A percentile compares a stretch with the other conserved stretches of the same genome.
phyloP scores from a whole-genome alignment of 495 filamentous ascomycete genomes.

The Aspergillus saccharolyticus region DNA sequence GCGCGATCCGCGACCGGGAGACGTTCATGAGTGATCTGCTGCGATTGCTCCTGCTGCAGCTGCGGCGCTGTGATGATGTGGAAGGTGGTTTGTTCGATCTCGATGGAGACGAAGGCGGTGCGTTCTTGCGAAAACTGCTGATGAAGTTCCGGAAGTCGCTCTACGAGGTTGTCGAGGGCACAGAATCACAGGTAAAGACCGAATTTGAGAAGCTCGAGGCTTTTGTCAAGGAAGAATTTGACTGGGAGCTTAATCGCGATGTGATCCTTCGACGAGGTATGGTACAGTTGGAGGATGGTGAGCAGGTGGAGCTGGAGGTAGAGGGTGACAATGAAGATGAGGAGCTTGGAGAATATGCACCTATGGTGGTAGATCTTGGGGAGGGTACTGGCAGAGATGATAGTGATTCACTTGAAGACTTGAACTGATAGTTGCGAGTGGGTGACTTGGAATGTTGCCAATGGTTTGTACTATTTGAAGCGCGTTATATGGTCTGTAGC shows the following conservation, averaged over 20 bases:
- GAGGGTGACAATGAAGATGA: slow-evolving; percentile 73
- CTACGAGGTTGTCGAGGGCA: slow-evolving; percentile 35
- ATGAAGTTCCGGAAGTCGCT: slow-evolving; percentile 46
- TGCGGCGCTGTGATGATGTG: slow-evolving; percentile 66
- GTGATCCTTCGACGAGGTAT: slow-evolving; percentile 57
- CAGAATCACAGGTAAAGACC: slow-evolving; percentile 36
- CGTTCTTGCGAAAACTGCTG: slow-evolving; percentile 50
- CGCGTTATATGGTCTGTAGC: too few species aligned
- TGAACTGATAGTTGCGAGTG: background rate
- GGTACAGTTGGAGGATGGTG: slow-evolving; percentile 69
- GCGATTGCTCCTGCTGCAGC: slow-evolving; percentile 59
- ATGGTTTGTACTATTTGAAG: too few species aligned
- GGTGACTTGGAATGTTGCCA: too few species aligned
- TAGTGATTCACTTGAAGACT: background rate
- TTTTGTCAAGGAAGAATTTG: slow-evolving; percentile 51
- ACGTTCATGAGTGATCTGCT: slow-evolving; percentile 58
- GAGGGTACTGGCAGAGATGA: background rate
- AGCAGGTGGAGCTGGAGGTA: slow-evolving; percentile 73
- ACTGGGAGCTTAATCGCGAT: slow-evolving; percentile 59
- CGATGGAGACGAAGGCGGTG: slow-evolving; percentile 48
- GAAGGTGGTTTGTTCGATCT: slow-evolving; percentile 55
- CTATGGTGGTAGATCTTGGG: slow-evolving; percentile 67
- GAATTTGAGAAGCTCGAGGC: slow-evolving; percentile 54
- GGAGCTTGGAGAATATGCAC: slow-evolving; percentile 81
- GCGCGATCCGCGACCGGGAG: slow-evolving; percentile 52